A percentile compares a stretch with the other conserved stretches of the same genome.
Conservation (phyloP, 805 yeast species). For the Saccharomycopsis sp. region DNA sequence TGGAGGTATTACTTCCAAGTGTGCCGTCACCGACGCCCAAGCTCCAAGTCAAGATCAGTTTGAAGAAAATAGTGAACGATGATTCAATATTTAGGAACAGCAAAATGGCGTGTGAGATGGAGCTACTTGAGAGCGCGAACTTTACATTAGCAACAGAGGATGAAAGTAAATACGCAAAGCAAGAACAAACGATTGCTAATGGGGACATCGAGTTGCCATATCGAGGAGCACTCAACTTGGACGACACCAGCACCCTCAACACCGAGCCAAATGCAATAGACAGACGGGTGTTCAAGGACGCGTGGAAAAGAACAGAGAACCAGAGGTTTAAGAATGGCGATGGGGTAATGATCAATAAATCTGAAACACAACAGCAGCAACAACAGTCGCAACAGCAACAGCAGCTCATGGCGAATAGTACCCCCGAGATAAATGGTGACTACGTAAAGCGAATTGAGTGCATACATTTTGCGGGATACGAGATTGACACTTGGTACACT, state of each 20-base stretch:
- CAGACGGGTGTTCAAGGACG: constrained; percentile 37
- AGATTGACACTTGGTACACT: constrained; percentile 85
- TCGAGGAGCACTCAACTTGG: constrained; percentile 51
- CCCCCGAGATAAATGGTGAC: neutral
- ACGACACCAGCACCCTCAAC: constrained; percentile 48
- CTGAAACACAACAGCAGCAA: constrained; percentile 15
- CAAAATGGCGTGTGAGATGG: neutral
- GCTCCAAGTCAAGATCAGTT: constrained; percentile 15
- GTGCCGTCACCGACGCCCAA: too few species aligned
- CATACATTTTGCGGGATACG: constrained; percentile 62
- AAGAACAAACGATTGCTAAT: too few species aligned
- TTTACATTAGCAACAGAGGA: neutral
- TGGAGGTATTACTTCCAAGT: too few species aligned
- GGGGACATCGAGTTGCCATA: constrained; percentile 46
- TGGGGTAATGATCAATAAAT: too few species aligned
- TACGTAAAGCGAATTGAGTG: constrained; percentile 35
- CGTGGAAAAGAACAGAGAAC: constrained; percentile 32
- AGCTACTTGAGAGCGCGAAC: neutral
- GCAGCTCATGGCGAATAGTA: neutral
- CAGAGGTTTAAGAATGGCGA: constrained; percentile 32
- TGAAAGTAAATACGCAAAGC: too few species aligned
- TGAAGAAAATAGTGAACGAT: constrained; percentile 9
- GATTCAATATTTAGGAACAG: constrained; percentile 11
- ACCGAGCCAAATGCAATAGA: constrained; percentile 54
- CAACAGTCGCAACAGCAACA: neutral